Base-by-base conservation (phyloP, 345 rosid species). In the Eucalyptus erythrocorys region DNA sequence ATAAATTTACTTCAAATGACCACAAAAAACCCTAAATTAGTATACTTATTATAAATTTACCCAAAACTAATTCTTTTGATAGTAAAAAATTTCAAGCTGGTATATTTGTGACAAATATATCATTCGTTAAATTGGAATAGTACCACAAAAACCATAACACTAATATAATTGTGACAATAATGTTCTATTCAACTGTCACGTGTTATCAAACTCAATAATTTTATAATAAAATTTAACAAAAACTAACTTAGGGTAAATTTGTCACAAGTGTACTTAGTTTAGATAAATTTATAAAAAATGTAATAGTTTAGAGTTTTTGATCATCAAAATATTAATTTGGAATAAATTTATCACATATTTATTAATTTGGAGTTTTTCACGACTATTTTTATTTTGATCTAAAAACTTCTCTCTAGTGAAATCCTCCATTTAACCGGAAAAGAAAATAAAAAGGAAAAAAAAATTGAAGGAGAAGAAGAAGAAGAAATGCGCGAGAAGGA, bases 231-330 rank as follows among this genome's bases (percentile, higher is more conserved):
- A 19, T 19, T 51, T 51, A 0, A 7, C 0, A 19, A 51, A 19
- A 19, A 51, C 0, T 51, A 51, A 19, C 0, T 3, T 7, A 0
- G 0, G 0, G 0, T 51, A 51, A 51, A 51, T 19, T 51, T 51
- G 3, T 17, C 2, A 7, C 0, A 51, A 3, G 1, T 50, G 1
- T 49, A 48, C 1, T 0, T 0, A 1, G 1, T 48, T 48, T 49
- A 49, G 1, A 6, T 50, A 49, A 6, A 49, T 49, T 2, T 0
- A 16, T 6, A 0, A 50, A 50, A 50, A 50, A 1, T 3, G 0
- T 17, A 50, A 16, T 1, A 50, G 1, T 17, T 50, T 50, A 0
- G 0, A 0, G 9, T 19, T 51, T 51, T 51, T 3, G 0, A 0
- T 51, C 1, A 7, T 51, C 0, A 19, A 17, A 50, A 51, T 19